Conservation (phyloP, 2,329 filamentous ascomycete species). For the Penicillium concentricum region DNA sequence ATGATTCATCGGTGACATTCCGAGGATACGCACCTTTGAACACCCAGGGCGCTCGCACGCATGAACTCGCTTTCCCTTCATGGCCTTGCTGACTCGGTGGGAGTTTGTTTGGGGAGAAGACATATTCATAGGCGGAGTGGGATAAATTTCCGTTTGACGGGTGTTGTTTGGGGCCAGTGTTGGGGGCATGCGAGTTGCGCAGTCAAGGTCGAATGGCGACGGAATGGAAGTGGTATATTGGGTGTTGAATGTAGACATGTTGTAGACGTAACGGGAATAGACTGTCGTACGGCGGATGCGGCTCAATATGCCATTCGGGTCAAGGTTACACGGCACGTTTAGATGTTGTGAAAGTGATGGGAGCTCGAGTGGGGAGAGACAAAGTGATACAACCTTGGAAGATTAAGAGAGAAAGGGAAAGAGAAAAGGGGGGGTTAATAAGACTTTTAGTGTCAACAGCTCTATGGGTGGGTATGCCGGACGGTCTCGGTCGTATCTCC, state of each 20-base stretch:
- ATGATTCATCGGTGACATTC: not conserved
- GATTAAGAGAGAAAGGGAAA: not conserved
- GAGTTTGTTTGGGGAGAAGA: slow-evolving; percentile 6
- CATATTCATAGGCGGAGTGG: not conserved
- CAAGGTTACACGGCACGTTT: not conserved
- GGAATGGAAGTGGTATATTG: not conserved
- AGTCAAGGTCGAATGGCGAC: not conserved
- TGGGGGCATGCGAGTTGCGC: not conserved
- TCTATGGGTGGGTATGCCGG: slow-evolving; percentile 1
- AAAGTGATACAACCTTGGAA: not conserved
- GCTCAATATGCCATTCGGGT: not conserved
- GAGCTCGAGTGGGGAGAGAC: not conserved
- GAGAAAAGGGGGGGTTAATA: not conserved
- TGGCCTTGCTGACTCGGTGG: slow-evolving; percentile 51
- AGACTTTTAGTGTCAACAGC: not conserved
- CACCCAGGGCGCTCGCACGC: slow-evolving; percentile 49
- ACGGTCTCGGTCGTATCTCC: not conserved
- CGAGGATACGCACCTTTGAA: slow-evolving; percentile 39
- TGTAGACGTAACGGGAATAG: not conserved
- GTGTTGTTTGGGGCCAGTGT: not conserved
- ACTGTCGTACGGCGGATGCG: not conserved
- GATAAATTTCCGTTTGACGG: not conserved
- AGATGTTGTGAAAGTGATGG: too few species aligned
- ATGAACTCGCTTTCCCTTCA: slow-evolving; percentile 53
- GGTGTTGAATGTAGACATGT: not conserved